Base-by-base conservation (phyloP, 106 monocot species). In the Cymbidium sinense region DNA sequence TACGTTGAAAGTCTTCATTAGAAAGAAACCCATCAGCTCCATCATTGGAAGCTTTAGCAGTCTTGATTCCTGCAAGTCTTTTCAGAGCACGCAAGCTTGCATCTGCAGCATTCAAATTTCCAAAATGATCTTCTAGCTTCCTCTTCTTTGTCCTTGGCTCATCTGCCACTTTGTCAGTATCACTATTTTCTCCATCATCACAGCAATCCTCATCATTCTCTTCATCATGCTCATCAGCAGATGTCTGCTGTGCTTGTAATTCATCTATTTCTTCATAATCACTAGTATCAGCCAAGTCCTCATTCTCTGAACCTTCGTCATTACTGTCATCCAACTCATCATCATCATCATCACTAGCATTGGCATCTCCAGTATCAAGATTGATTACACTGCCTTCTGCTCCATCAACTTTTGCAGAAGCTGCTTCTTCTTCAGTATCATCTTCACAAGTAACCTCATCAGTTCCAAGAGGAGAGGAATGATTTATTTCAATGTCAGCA, bases 1-100 rank as follows among this genome's bases (percentile, higher is more conserved):
- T 94, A 34, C 85, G 84, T 71, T 86, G 78, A 72, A 98, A 98
- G 81, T 98, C 96, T 85, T 98, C 94, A 83, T 98, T 94, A 65
- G 96, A 98, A 81, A 91, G 86, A 73, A 98, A 85, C 34, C 86
- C 85, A 84, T 88, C 93, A 43, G 70, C 36, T 74, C 34, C 77
- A 55, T 85, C 81, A n/a, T 73, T 55, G 41, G 80, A 73, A 50
- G 55, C 35, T 70, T 70, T 74, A 36, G 73, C 39, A 61, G 47
- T 83, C 64, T 82, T 86, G 20, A 85, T 55, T 71, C 54, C 85
- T 75, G 96, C 87, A 25, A 96, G 30, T 78, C 81, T 96, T 78
- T 93, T 96, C 54, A 96, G 47, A 78, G 89, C 78, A 34, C 96
- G 81, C 72, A 98, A 88, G 73, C 96, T 98, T 65, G 85, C 55